Evolutionary conservation across 1,284 basidiomycete genomes (phyloP), one percentile per base, ranked within the genome.

Genomic region (Filobasidium uniguttulatum): DNA sequence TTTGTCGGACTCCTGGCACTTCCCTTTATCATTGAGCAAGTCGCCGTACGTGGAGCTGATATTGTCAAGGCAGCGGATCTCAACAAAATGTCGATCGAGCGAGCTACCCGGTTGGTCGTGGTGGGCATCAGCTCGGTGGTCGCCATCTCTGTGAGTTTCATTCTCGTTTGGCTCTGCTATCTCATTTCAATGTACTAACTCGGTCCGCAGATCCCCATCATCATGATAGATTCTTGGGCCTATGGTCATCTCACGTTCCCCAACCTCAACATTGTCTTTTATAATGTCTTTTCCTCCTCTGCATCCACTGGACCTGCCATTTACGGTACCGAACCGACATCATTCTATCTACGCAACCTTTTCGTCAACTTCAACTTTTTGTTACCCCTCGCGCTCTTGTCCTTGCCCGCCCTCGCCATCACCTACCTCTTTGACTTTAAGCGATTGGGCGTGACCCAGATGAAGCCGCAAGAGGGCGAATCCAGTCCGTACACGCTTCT

Each of bases 291-390:
- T 66, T 68, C 70, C 1, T 35, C 33, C 3, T 25, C 20, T 8
- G 51, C 56, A 2, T 30, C 58, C 4, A 78, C 76, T 26, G 79
- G 83, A 33, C 89, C 94, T 10, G 78, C 83, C 50, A 77, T 99
- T 17, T 98, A 97, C 65, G 93, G 93, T 43, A 88, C 83, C n/a
- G 83, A 85, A 49, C 85, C 91, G 1, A 77, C 78, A 73, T 72
- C 77, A 52, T 94, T 80, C 69, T 94, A 94, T 71, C 58, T 91
- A 56, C 70, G 77, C 59, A 94, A 94, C 68, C 78, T 96, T 33
- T 71, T 83, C 53, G 77, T 98, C 58, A 96, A 94, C 73, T 94
- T 97, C 76, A 97, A 96, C 69, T 69, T 91, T 53, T 69, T 91
- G 44, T 68, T 84, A 9, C 81, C 81, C 0, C 76, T 97, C 41